Conservation (phyloP, 257 asterid species). For the Solanum sejunctum region DNA sequence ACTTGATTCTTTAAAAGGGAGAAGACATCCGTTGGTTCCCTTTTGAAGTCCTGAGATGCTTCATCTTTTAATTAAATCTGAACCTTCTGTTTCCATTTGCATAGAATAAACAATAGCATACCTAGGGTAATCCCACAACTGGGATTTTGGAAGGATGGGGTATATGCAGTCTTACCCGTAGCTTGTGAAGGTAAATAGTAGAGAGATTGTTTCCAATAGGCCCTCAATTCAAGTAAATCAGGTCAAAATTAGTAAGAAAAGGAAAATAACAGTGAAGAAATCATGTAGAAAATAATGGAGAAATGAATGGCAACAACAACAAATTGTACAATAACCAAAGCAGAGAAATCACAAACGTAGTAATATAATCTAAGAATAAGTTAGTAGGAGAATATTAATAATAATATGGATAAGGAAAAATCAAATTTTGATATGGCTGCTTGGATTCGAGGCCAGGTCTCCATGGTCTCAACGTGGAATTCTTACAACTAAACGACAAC, state of each 20-base stretch:
- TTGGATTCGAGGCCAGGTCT: conserved; percentile 99
- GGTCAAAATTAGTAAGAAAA: not conserved
- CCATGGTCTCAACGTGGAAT: conserved; percentile 99
- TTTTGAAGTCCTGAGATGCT: not conserved
- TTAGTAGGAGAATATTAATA: not conserved
- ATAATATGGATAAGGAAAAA: not conserved
- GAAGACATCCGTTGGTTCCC: not conserved
- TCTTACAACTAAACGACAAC: conserved; percentile 97
- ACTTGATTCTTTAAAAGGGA: not conserved
- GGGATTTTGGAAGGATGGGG: not conserved
- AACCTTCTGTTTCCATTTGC: not conserved
- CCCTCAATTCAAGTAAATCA: not conserved
- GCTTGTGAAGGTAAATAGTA: not conserved
- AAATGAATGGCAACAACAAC: not conserved
- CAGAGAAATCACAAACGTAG: not conserved
- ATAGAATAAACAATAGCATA: not conserved
- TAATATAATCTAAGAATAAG: not conserved
- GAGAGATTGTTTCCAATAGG: not conserved
- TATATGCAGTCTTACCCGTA: not conserved
- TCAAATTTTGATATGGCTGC: conserved; percentile 58
- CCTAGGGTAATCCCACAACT: not conserved
- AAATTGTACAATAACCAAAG: not conserved
- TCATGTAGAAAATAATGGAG: not conserved
- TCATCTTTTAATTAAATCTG: not conserved
- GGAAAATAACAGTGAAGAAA: not conserved